These are phyloP conservation scores for Lindgomyces ingoldianus DNA, from an alignment of 495 filamentous ascomycete genomes.

Conservation along the genomic window DNA sequence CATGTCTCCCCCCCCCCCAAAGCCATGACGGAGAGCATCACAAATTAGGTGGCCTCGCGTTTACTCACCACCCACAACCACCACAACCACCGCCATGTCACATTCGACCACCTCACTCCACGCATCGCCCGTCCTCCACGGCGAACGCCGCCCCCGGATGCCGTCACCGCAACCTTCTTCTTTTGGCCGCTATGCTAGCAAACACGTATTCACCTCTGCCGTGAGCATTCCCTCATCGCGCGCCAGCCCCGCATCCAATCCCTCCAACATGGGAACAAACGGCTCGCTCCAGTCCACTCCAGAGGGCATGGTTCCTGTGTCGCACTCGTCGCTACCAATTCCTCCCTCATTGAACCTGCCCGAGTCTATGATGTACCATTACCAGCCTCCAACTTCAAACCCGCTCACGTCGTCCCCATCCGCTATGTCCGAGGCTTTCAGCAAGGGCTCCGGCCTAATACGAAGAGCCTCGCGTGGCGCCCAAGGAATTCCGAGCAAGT, in stretches of 20 bases:
- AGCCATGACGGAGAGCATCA: background rate
- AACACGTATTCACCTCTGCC: constrained; percentile 16
- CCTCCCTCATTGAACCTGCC: constrained; percentile 22
- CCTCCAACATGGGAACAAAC: constrained; percentile 18
- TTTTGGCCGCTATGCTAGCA: background rate
- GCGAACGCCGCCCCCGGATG: constrained; percentile 20
- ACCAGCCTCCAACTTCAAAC: constrained; percentile 8
- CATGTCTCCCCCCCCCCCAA: background rate
- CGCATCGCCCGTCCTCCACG: constrained; percentile 14
- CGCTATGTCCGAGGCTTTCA: constrained; percentile 51
- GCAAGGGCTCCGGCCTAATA: constrained; percentile 62
- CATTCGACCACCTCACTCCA: constrained; percentile 1
- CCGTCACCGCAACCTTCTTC: constrained; percentile 26
- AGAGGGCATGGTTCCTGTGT: constrained; percentile 30
- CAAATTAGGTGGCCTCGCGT: background rate
- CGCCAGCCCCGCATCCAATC: constrained; percentile 21
- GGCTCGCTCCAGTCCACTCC: constrained; percentile 37
- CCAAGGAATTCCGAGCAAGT: constrained; percentile 60
- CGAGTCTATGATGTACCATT: constrained; percentile 10
- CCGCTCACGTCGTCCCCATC: constrained; percentile 30
- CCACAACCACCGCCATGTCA: constrained; percentile 16
- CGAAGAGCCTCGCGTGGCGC: constrained; percentile 67
- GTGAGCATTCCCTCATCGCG: constrained; percentile 30
- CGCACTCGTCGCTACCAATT: constrained; percentile 11
- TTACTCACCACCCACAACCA: background rate